These are phyloP conservation scores for Schoenoplectus tabernaemontani DNA, from an alignment of 202 grass and related monocot genomes.

Conservation along the genomic window DNA sequence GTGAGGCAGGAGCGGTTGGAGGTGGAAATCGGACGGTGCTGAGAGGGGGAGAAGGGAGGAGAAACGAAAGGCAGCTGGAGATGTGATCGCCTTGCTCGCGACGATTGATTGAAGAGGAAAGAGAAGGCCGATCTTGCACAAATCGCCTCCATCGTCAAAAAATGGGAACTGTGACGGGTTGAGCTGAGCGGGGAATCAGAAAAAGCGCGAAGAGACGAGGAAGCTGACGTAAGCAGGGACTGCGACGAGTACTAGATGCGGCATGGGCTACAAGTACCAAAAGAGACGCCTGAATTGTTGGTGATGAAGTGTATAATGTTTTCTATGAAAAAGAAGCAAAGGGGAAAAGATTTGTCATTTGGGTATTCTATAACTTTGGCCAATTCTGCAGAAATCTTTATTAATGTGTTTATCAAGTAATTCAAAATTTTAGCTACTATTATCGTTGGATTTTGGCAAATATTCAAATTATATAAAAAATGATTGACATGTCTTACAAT, in stretches of 20 bases:
- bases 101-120: conserved; percentile 16
- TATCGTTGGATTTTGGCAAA: too few relatives aligned
- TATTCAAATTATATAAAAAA: too few relatives aligned
- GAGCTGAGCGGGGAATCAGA: neutral
- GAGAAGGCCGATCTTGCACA: neutral
- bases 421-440: too few relatives aligned
- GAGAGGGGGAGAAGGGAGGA: neutral
- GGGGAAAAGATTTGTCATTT: neutral
- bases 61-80: neutral
- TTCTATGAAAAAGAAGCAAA: neutral
- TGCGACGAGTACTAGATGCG: neutral
- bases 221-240: neutral
- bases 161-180: neutral
- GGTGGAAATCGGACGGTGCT: neutral
- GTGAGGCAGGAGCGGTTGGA: neutral
- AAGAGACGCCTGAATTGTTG: neutral
- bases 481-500: too few relatives aligned
- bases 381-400: too few relatives aligned
- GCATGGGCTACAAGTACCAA: neutral
- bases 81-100: neutral
- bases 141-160: neutral
- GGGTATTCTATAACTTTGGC: neutral
- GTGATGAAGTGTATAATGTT: neutral
- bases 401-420: too few relatives aligned
- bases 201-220: neutral